Conservation (phyloP, 495 filamentous ascomycete genomes). For the Annulohypoxylon stygium region DNA sequence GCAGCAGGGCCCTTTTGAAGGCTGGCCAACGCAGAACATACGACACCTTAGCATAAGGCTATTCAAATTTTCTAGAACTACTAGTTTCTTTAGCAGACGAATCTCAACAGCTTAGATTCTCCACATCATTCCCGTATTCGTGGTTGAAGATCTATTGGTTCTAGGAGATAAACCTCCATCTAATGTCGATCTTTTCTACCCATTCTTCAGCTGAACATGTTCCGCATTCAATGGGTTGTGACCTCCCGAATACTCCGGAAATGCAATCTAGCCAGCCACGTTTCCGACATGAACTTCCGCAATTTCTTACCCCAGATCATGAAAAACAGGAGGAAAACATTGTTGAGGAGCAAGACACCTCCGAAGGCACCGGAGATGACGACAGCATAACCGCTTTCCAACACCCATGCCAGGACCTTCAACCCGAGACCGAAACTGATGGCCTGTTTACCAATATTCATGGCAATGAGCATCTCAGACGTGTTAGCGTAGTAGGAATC, state of each 20-base stretch:
- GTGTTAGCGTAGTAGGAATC: constrained; percentile 70
- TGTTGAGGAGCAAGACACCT: constrained; percentile 68
- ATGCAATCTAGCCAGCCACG: constrained; percentile 68
- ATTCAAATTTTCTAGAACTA: constrained; percentile 18
- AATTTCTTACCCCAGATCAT: constrained; percentile 71
- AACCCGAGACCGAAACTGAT: constrained; percentile 73
- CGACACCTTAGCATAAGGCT: constrained; percentile 2
- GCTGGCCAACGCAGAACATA: constrained; percentile 12
- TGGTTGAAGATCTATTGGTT: constrained; percentile 14
- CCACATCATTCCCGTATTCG: constrained; percentile 6
- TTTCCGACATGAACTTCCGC: constrained; percentile 61
- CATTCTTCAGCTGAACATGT: neutral
- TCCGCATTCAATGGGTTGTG: constrained; percentile 52
- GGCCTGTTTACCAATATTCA: constrained; percentile 76
- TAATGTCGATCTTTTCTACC: constrained; percentile 5
- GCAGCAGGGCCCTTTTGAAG: neutral
- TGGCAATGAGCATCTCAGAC: constrained; percentile 74
- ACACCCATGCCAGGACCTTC: constrained; percentile 70
- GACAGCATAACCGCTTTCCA: constrained; percentile 66
- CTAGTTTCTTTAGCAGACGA: constrained; percentile 1
- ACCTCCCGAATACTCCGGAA: constrained; percentile 55
- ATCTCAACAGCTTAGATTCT: constrained; percentile 2
- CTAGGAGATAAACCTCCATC: neutral
- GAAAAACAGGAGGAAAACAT: constrained; percentile 66
- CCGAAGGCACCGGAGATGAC: constrained; percentile 72